Percentiles rank a stretch among this genome's conserved stretches.
Conservation (phyloP, 1,284 basidiomycete species). For the Trichosporon sp. region DNA sequence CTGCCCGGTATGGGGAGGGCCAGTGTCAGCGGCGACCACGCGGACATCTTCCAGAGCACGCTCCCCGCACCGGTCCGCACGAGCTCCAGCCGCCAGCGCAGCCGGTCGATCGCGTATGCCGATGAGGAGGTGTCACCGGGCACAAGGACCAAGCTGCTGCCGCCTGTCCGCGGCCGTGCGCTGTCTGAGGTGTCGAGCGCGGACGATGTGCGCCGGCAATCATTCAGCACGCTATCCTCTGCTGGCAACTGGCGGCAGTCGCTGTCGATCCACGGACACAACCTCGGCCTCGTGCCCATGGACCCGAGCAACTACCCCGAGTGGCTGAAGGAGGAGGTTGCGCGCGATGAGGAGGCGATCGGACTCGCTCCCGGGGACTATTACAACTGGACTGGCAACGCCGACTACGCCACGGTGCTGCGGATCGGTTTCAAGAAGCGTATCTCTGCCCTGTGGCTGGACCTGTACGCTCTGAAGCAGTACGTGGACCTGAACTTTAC, state of each 20-base stretch:
- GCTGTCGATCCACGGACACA: conserved; percentile 7
- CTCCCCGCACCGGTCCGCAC: conserved; percentile 27
- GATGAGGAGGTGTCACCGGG: conserved; percentile 14
- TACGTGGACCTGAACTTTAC: conserved; percentile 92
- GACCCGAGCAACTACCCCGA: conserved; percentile 34
- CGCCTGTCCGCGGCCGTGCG: conserved; percentile 19
- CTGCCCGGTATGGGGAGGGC: conserved; percentile 12
- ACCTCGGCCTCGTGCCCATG: conserved; percentile 29
- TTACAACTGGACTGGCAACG: conserved; percentile 70
- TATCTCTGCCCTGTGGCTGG: conserved; percentile 81
- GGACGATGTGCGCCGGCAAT: conserved; percentile 34
- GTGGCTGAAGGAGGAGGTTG: conserved; percentile 23
- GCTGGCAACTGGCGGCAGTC: conserved; percentile 10
- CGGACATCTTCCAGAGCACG: conserved; percentile 45
- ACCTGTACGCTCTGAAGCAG: conserved; percentile 77
- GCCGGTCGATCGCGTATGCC: background rate
- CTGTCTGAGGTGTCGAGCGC: conserved; percentile 30
- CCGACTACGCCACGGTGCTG: conserved; percentile 81
- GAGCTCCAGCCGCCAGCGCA: conserved; percentile 11
- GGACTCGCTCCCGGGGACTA: conserved; percentile 22
- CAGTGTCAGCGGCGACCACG: conserved; percentile 29
- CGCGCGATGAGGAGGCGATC: conserved; percentile 9
- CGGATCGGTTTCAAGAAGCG: conserved; percentile 86
- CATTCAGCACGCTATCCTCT: conserved; percentile 42
- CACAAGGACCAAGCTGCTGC: conserved; percentile 4